Conservation (phyloP, 2,329 filamentous ascomycete genomes). For the Fragosphaeria purpurea region DNA sequence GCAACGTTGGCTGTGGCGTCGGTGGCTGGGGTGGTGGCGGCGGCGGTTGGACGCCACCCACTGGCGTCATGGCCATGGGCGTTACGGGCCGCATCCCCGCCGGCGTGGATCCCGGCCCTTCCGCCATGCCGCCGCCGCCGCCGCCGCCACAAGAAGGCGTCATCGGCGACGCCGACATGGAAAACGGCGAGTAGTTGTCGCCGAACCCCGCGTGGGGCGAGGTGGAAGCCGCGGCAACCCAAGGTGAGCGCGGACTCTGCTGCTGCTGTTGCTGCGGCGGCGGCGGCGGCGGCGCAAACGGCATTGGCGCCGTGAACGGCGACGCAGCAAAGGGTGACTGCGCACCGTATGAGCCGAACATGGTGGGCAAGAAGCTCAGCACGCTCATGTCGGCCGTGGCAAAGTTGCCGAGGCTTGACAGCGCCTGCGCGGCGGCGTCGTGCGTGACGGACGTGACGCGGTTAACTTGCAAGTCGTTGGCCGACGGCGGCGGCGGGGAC, state of each 20-base stretch:
- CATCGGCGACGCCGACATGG: neutral
- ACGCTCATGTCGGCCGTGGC: constrained; percentile 32
- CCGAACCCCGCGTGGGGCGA: constrained; percentile 14
- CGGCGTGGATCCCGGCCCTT: neutral
- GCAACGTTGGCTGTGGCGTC: no score
- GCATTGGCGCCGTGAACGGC: neutral
- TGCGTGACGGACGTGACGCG: constrained; percentile 32
- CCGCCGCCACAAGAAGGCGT: constrained; percentile 1
- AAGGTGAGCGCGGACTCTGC: constrained; percentile 4
- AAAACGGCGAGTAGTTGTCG: constrained; percentile 15
- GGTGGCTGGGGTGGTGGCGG: no score
- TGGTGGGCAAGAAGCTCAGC: constrained; percentile 37
- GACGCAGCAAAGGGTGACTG: constrained; percentile 18
- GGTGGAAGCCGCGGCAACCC: constrained; percentile 2
- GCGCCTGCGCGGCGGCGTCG: constrained; percentile 6
- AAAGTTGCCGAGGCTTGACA: constrained; percentile 30
- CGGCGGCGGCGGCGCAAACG: constrained; percentile 11
- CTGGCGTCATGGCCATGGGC: neutral
- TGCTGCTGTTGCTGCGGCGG: constrained; percentile 12
- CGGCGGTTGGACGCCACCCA: no score
- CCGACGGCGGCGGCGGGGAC: neutral
- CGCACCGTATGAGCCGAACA: constrained; percentile 18
- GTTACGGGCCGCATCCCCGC: neutral
- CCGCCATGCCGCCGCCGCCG: no score
- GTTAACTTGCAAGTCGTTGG: constrained; percentile 39